These are phyloP conservation scores for Podila epigama DNA, from an alignment of 192 early-diverging fungal genomes.

Conservation along the genomic window DNA sequence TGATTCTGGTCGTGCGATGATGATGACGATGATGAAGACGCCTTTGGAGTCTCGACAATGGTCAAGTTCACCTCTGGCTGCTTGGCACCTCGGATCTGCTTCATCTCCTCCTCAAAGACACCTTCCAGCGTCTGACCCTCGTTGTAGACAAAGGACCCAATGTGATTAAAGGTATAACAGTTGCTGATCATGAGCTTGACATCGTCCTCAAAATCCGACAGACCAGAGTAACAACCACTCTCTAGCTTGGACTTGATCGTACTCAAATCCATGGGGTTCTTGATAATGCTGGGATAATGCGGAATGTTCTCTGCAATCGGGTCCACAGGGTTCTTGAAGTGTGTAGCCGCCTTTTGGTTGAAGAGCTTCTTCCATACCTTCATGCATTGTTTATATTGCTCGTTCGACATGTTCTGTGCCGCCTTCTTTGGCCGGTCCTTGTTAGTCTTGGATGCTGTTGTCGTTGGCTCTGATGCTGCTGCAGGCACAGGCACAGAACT, in stretches of 20 bases:
- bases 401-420: conserved; percentile 13
- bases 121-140: conserved; percentile 63
- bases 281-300: conserved; percentile 69
- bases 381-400: conserved; percentile 43
- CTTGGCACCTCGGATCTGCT: conserved; percentile 31
- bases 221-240: conserved; percentile 39
- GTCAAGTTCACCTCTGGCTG: conserved; percentile 56
- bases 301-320: conserved; percentile 72
- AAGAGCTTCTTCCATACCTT: conserved; percentile 52
- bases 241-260: conserved; percentile 60
- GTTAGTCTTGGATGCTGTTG: conserved; percentile 1
- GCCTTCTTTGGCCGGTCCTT: conserved; percentile 19
- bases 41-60: conserved; percentile 53
- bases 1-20: background rate
- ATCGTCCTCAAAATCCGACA: conserved; percentile 60
- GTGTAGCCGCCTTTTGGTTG: conserved; percentile 59
- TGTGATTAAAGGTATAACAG: conserved; percentile 69
- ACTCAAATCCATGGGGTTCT: conserved; percentile 64
- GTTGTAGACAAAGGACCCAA: conserved; percentile 64
- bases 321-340: conserved; percentile 72
- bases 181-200: conserved; percentile 62
- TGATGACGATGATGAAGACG: too few species aligned
- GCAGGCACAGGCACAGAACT: conserved; percentile 7
- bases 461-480: background rate
- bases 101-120: conserved; percentile 59